phyloP scores from a whole-genome alignment of 257 asterid genomes.

The Catharanthus roseus region DNA sequence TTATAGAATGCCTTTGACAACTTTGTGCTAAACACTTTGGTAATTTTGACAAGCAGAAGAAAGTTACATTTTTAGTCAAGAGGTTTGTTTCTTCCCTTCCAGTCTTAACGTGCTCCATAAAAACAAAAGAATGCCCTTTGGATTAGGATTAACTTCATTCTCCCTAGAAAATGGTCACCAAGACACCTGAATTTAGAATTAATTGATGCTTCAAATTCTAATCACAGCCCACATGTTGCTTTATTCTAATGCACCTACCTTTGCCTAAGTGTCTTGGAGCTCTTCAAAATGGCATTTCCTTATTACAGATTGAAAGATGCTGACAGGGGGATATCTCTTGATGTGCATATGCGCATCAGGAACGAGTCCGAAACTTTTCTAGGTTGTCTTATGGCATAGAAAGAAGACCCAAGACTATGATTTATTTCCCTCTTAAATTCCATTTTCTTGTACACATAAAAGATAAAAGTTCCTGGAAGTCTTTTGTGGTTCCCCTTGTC shows the following conservation, averaged over 20 bases:
- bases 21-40: neutral
- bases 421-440: neutral
- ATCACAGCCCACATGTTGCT: neutral
- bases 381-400: neutral
- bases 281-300: neutral
- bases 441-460: neutral
- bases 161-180: neutral
- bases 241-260: slow-evolving; percentile 2
- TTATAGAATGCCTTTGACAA: neutral
- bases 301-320: neutral
- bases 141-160: neutral
- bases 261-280: neutral
- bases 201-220: neutral
- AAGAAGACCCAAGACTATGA: neutral
- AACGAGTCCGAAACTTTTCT: neutral
- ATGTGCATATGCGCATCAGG: neutral
- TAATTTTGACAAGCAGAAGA: neutral
- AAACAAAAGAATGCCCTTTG: neutral
- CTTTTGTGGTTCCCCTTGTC: neutral
- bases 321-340: neutral
- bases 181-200: neutral
- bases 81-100: neutral
- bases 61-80: neutral
- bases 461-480: neutral
- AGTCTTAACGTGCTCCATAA: neutral